Percentiles rank a stretch among this genome's conserved stretches.
Evolutionary conservation across 495 filamentous ascomycete genomes (phyloP).

Genomic region (Choiromyces venosus): DNA sequence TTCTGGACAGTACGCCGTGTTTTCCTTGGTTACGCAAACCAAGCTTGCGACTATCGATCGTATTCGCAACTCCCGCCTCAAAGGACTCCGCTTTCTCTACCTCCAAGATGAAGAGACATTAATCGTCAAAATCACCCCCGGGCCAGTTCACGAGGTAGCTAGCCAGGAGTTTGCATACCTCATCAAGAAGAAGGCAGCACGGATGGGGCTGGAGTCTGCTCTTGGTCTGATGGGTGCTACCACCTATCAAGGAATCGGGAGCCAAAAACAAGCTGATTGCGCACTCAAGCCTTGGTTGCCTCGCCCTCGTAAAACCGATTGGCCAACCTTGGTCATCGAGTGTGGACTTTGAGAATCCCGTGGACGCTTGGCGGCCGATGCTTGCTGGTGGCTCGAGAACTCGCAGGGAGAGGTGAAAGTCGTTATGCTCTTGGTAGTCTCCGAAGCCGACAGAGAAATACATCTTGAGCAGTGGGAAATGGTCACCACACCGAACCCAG

Average conservation of each 20-base stretch:
- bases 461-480: conserved; percentile 6
- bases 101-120: background rate
- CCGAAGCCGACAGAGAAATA: background rate
- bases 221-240: background rate
- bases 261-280: conserved; percentile 7
- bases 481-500: background rate
- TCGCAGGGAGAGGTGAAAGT: conserved; percentile 3
- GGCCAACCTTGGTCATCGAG: conserved; percentile 12
- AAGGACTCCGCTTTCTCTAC: conserved; percentile 1
- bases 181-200: background rate
- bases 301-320: conserved; percentile 1
- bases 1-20: too few species aligned
- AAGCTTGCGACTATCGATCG: background rate
- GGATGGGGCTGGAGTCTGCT: background rate
- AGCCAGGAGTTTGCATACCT: background rate
- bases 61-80: background rate
- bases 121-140: conserved; percentile 10
- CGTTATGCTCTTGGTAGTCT: conserved; percentile 4
- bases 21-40: background rate
- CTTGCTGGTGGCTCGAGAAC: conserved; percentile 14
- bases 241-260: background rate
- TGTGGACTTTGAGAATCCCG: conserved; percentile 4
- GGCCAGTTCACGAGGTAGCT: background rate
- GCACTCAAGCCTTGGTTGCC: background rate
- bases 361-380: background rate